Evolutionary conservation across 1,284 basidiomycete species (phyloP).

Genomic region (Phlebopus sp.): DNA sequence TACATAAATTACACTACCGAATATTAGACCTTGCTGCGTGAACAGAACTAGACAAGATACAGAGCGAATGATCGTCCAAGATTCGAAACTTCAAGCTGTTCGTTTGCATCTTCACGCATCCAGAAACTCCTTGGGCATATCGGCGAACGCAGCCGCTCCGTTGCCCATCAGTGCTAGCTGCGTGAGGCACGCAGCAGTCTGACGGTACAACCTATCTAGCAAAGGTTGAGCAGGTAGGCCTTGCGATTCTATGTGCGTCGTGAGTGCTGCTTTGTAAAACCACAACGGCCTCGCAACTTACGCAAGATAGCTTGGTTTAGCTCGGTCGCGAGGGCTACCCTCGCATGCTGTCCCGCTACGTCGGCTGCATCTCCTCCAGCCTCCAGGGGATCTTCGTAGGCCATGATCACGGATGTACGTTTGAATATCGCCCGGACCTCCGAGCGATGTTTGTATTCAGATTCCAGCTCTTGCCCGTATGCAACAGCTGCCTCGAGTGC

Average conservation of each 20-base stretch:
- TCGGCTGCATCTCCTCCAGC: constrained; percentile 62
- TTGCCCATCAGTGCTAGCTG: constrained; percentile 68
- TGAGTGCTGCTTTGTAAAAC: constrained; percentile 9
- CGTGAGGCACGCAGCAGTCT: constrained; percentile 60
- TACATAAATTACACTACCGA: constrained; percentile 18
- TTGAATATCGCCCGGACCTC: constrained; percentile 65
- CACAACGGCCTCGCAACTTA: constrained; percentile 37
- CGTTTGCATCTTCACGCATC: constrained; percentile 28
- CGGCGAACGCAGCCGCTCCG: constrained; percentile 76
- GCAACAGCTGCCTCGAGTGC: constrained; percentile 62
- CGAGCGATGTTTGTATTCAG: constrained; percentile 66
- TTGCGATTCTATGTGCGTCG: constrained; percentile 62
- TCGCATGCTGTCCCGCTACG: constrained; percentile 64
- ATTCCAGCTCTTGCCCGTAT: constrained; percentile 68
- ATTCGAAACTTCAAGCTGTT: background rate
- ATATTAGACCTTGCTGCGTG: constrained; percentile 1
- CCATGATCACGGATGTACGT: constrained; percentile 73
- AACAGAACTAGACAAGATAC: background rate
- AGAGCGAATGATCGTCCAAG: background rate
- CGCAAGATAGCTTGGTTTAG: constrained; percentile 79
- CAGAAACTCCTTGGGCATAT: constrained; percentile 69
- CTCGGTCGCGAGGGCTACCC: constrained; percentile 67
- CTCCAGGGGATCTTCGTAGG: constrained; percentile 69
- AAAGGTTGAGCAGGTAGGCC: constrained; percentile 67
- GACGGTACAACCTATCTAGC: constrained; percentile 73